Percentiles rank a stretch among this genome's conserved stretches.
Evolutionary conservation across 768 basidiomycete species (phyloP).

Genomic region (Kwoniella dendrophila): DNA sequence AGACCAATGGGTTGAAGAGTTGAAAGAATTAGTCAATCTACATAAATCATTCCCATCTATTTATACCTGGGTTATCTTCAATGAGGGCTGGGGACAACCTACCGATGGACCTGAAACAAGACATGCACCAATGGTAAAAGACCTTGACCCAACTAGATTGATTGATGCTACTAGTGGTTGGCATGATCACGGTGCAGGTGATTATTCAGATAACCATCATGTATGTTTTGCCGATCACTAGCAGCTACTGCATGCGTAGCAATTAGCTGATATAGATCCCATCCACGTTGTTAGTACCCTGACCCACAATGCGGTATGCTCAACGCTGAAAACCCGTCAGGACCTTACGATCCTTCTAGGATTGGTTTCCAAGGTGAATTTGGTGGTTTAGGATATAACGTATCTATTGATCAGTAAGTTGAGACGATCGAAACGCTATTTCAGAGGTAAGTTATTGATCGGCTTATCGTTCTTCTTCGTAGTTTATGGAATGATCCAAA

Average conservation of each 20-base stretch:
- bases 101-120: constrained; percentile 22
- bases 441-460: no score
- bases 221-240: constrained; percentile 19
- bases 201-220: constrained; percentile 31
- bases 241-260: not conserved
- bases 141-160: constrained; percentile 30
- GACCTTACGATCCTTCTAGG: constrained; percentile 26
- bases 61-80: constrained; percentile 35
- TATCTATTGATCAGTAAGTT: constrained; percentile 38
- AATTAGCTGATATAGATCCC: not conserved
- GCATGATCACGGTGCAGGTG: constrained; percentile 34
- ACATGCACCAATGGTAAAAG: constrained; percentile 19
- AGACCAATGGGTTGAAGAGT: constrained; percentile 24
- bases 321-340: constrained; percentile 3
- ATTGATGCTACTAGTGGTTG: constrained; percentile 27
- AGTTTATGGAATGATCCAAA: constrained; percentile 33
- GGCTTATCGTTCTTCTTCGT: not conserved
- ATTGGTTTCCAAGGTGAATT: constrained; percentile 40
- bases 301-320: constrained; percentile 27
- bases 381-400: constrained; percentile 29
- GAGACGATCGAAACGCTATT: no score
- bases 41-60: constrained; percentile 36
- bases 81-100: constrained; percentile 37
- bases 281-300: constrained; percentile 28
- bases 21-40: constrained; percentile 23